Conservation (phyloP, 2,329 filamentous ascomycete species). For the Sporothrix schenckii region DNA sequence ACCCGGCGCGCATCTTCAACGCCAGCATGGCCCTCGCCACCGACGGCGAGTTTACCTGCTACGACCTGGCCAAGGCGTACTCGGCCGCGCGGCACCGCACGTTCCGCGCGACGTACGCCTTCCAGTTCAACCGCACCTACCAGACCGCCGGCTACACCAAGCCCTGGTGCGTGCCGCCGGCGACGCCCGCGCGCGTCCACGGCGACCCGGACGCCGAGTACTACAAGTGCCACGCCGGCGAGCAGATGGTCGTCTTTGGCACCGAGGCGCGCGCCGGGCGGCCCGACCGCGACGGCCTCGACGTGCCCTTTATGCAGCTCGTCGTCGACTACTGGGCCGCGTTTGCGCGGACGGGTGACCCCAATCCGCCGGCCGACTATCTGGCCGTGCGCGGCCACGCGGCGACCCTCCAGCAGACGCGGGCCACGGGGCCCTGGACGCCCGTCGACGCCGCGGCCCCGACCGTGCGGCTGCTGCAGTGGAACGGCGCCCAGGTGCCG, state of each 20-base stretch:
- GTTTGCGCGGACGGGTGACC: conserved; percentile 43
- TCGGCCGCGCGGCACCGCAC: conserved; percentile 42
- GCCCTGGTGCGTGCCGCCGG: conserved; percentile 41
- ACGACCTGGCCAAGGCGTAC: conserved; percentile 44
- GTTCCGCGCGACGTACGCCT: conserved; percentile 44
- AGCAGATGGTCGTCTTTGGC: conserved; percentile 47
- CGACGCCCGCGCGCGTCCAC: conserved; percentile 40
- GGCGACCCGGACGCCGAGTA: conserved; percentile 46
- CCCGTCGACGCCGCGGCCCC: conserved; percentile 35
- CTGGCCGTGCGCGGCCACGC: conserved; percentile 41
- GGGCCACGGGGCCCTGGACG: conserved; percentile 40
- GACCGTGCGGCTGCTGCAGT: conserved; percentile 40
- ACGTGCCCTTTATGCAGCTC: conserved; percentile 43
- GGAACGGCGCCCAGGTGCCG: conserved; percentile 38
- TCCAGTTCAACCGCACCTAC: conserved; percentile 49
- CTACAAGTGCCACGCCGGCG: conserved; percentile 49
- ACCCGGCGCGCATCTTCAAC: conserved; percentile 41
- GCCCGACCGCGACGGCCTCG: conserved; percentile 45
- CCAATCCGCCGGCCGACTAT: conserved; percentile 41
- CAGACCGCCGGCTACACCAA: conserved; percentile 41
- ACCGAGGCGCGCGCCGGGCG: conserved; percentile 41
- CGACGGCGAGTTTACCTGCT: conserved; percentile 44
- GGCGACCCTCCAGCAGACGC: conserved; percentile 40
- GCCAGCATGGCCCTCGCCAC: conserved; percentile 42
- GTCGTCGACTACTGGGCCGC: conserved; percentile 44